phyloP scores from a whole-genome alignment of 345 rosid species.

The Linum lewisii region DNA sequence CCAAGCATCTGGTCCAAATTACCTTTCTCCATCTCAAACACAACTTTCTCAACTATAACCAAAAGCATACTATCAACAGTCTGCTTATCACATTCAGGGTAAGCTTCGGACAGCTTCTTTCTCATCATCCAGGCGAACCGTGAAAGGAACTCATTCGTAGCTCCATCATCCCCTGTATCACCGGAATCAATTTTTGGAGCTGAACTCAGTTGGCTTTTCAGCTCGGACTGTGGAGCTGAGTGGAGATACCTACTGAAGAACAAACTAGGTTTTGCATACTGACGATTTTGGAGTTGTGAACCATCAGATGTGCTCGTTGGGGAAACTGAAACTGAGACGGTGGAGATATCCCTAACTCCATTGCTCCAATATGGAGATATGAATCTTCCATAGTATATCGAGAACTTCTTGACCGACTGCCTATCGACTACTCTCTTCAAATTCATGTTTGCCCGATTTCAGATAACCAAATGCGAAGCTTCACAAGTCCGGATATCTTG shows the following conservation, averaged over 20 bases:
- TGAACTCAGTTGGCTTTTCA: neutral
- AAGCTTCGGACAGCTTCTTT: constrained; percentile 48
- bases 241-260: constrained; percentile 10
- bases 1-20: constrained; percentile 7
- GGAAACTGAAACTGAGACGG: neutral
- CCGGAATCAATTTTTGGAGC: constrained; percentile 13
- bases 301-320: neutral
- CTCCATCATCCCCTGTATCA: constrained; percentile 42
- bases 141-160: constrained; percentile 63
- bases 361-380: neutral
- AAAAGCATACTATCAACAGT: constrained; percentile 65
- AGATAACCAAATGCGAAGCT: neutral
- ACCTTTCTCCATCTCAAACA: constrained; percentile 60
- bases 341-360: constrained; percentile 7
- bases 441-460: constrained; percentile 10
- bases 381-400: constrained; percentile 11
- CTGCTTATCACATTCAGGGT: constrained; percentile 49
- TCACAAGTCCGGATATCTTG: neutral
- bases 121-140: constrained; percentile 81
- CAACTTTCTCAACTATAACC: constrained; percentile 59
- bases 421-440: constrained; percentile 11
- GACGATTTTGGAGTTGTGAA: neutral
- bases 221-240: neutral
- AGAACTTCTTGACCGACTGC: constrained; percentile 6
- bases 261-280: constrained; percentile 1